Base-by-base conservation (phyloP, 306 rosid genomes). In the Sicyos edulis region DNA sequence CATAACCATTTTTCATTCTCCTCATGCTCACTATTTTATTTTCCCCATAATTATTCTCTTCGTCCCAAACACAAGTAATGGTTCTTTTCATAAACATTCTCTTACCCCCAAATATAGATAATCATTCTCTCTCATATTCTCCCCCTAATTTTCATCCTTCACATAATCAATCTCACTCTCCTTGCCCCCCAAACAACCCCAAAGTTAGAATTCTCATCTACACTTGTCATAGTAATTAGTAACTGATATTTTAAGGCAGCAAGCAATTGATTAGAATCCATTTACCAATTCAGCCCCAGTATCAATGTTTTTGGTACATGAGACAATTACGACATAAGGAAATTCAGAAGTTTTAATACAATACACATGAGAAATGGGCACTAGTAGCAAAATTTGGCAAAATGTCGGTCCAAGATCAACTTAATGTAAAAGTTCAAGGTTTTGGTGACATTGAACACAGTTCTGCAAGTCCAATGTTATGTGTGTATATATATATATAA, bases 361-460 rank as follows among this genome's bases (percentile, higher is more conserved):
- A 65, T 65, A 9, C 32, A 65, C 71, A 37, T 17, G 53, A 42
- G 29, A 42, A 65, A 44, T 44, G 71, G 16, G 64, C 10, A 44
- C 12, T 42, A 34, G 34, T 19, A 10, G 17, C 53, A 65, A 44
- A 34, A 1, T 9, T 44, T 44, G 37, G n/a, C 22, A 20, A 10
- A 65, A 19, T 44, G 12, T 65, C 54, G 2, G 10, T 19, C 10
- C 54, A 44, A 44, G 53, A 11, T 11, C 17, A 6, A 65, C 54
- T 19, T 42, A 65, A 15, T 14, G 12, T 11, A 64, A 11, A 64
- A 11, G 52, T 42, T 56, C 2, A 64, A 64, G 32, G 26, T 8
- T 10, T 37, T 64, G 15, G 16, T 64, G 29, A 42, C 16, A 64
- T 40, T 62, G 50, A n/a, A 63, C 7, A 63, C 50, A 16, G 69